Base-by-base conservation (phyloP, 2,329 filamentous ascomycete genomes). In the Furcasterigmium sp. region DNA sequence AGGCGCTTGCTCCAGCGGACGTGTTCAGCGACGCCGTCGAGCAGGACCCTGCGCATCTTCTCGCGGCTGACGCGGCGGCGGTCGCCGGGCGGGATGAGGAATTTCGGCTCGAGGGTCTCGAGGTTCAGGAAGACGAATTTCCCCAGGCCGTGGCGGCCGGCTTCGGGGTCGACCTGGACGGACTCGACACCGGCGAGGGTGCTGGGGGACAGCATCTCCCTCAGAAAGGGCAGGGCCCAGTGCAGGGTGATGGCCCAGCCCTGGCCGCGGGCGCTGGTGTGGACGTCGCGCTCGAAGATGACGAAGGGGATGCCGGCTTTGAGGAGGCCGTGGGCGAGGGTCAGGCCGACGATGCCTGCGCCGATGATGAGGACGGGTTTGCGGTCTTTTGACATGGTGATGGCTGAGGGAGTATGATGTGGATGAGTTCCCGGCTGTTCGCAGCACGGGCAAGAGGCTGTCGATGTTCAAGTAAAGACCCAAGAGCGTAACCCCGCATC, bases 221-320 rank as follows among this genome's bases (percentile, higher is more conserved):
- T 39, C 9, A 61, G 49, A 28, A 53, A 60, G 3, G 51, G 56
- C 11, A 80, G 61, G 17, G 67, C 72, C 77, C 78, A 82, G 52
- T 82, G 76, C 26, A 82, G 57, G 2, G 78, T 81, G 40, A 83
- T 64, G 34, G 74, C 78, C 79, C 78, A 82, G 38, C 78, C 77
- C 32, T 72, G 69, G 3, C 48, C 46, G 17, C 61, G 61, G 17
- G 51, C 49, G 38, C 55, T 53, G 42, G 57, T 49, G 37, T 56
- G 48, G 17, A 50, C 50, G 53, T 58, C 51, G 28, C 58, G 57
- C 53, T 79, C 76, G 50, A 75, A 78, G 37, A 80, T 62, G 15
- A 57, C 64, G 51, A 69, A 75, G 2, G 63, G 54, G 8, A 72
- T 54, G 8, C 44, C 50, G 18, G 55, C 42, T 21, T 64, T 63